Evolutionary conservation across 2,329 filamentous ascomycete genomes (phyloP).

Genomic region (Septoria petroselini): DNA sequence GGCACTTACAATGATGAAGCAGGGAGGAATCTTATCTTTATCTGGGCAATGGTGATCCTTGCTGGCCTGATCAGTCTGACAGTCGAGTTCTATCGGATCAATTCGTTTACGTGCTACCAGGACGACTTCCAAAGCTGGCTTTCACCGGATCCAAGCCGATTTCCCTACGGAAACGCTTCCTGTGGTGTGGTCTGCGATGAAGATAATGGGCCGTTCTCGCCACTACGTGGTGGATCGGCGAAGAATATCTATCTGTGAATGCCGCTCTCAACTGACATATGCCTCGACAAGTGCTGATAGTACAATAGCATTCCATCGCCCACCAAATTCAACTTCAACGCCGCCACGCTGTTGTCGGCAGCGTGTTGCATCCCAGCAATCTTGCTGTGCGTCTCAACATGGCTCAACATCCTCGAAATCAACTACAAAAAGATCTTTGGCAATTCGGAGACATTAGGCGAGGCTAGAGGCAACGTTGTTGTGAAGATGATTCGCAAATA

Average conservation of each 20-base stretch:
- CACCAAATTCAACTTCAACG: constrained; percentile 54
- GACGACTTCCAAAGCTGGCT: constrained; percentile 43
- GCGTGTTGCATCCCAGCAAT: constrained; percentile 65
- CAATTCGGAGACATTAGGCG: constrained; percentile 28
- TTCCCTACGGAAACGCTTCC: constrained; percentile 44
- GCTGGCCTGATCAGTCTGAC: constrained; percentile 60
- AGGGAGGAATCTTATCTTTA: constrained; percentile 63
- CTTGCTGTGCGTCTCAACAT: constrained; percentile 59
- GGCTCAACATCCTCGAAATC: constrained; percentile 61
- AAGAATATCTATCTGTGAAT: constrained; percentile 63
- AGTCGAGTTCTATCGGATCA: constrained; percentile 61
- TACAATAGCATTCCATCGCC: constrained; percentile 62
- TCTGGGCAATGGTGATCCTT: constrained; percentile 62
- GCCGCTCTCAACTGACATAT: no score
- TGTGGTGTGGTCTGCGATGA: constrained; percentile 53
- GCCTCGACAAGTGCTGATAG: no score
- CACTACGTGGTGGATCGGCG: constrained; percentile 54
- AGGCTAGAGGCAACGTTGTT: constrained; percentile 8
- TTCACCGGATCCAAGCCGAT: constrained; percentile 39
- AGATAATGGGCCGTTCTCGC: constrained; percentile 51
- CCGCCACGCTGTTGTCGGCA: constrained; percentile 59
- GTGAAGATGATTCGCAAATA: constrained; percentile 23
- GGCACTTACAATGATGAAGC: constrained; percentile 62
- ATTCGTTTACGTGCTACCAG: constrained; percentile 44
- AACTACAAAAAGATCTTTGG: constrained; percentile 55